Conservation (phyloP, 2,329 filamentous ascomycete species). For the Berkeleyomyces basicola region DNA sequence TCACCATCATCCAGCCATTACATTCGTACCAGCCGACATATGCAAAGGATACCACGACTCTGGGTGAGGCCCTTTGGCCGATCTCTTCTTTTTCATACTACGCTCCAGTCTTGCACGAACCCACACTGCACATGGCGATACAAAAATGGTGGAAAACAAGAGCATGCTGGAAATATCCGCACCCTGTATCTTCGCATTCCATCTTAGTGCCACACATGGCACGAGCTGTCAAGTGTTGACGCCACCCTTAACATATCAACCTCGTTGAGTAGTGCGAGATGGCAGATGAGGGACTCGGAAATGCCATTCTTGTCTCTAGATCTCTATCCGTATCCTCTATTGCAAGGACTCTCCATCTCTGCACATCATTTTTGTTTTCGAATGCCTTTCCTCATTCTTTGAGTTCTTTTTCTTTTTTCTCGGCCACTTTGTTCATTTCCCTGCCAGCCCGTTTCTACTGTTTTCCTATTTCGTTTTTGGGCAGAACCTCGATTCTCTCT, state of each 20-base stretch:
- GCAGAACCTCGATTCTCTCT: neutral
- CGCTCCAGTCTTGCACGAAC: too few species aligned
- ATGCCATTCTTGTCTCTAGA: neutral
- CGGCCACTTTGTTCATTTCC: too few species aligned
- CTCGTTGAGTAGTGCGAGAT: neutral
- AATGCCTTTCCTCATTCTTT: neutral
- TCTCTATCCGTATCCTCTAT: neutral
- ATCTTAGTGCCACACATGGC: neutral
- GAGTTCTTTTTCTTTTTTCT: neutral
- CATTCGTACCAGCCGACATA: too few species aligned
- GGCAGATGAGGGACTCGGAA: neutral
- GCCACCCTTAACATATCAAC: too few species aligned
- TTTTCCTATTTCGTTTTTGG: neutral
- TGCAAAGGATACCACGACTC: too few species aligned
- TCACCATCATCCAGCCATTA: too few species aligned
- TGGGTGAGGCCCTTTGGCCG: too few species aligned
- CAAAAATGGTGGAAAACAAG: too few species aligned
- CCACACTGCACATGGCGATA: too few species aligned
- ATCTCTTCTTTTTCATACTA: too few species aligned
- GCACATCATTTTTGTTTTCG: neutral
- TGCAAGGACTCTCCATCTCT: neutral
- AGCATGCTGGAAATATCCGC: too few species aligned
- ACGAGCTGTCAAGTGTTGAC: too few species aligned
- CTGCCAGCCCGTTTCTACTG: neutral
- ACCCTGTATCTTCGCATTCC: neutral